Evolutionary conservation across 768 basidiomycete genomes (phyloP).

Genomic region (Roridomyces roridus): DNA sequence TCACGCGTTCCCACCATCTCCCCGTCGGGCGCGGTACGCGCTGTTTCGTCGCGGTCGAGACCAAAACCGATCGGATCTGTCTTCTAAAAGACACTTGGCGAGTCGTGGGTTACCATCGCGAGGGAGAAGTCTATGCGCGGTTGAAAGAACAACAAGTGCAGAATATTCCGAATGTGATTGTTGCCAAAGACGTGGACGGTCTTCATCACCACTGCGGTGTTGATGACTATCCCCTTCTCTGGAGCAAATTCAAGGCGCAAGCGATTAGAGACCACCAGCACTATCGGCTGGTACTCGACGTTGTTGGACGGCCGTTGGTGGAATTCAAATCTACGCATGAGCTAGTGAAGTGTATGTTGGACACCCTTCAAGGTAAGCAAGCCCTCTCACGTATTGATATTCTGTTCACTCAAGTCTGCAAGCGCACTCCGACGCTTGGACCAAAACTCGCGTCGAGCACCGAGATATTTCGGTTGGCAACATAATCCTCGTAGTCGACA

Average conservation of each 20-base stretch:
- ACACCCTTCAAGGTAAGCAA: slow-evolving; percentile 12
- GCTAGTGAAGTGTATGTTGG: slow-evolving; percentile 4
- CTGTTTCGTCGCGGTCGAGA: slow-evolving; percentile 20
- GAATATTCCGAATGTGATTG: slow-evolving; percentile 4
- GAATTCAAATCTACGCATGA: slow-evolving; percentile 17
- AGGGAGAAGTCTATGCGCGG: slow-evolving; percentile 17
- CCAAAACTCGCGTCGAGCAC: slow-evolving; percentile 13
- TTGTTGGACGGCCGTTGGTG: slow-evolving; percentile 19
- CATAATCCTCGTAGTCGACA: slow-evolving; percentile 6
- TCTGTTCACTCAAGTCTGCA: background rate
- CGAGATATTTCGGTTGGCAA: slow-evolving; percentile 18
- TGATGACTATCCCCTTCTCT: background rate
- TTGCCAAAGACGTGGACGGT: slow-evolving; percentile 6
- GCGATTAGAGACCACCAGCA: slow-evolving; percentile 14
- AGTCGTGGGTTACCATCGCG: slow-evolving; percentile 15
- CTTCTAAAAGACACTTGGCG: slow-evolving; percentile 24
- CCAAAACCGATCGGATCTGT: background rate
- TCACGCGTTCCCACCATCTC: slow-evolving; percentile 15
- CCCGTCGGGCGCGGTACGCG: slow-evolving; percentile 24
- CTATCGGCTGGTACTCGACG: slow-evolving; percentile 16
- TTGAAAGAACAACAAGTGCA: background rate
- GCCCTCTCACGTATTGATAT: background rate
- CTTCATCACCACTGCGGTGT: slow-evolving; percentile 3
- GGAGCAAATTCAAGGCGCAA: background rate
- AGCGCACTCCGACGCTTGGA: slow-evolving; percentile 18